Conservation (phyloP, 805 yeast genomes). For the Zygosaccharomyces rouxii region DNA sequence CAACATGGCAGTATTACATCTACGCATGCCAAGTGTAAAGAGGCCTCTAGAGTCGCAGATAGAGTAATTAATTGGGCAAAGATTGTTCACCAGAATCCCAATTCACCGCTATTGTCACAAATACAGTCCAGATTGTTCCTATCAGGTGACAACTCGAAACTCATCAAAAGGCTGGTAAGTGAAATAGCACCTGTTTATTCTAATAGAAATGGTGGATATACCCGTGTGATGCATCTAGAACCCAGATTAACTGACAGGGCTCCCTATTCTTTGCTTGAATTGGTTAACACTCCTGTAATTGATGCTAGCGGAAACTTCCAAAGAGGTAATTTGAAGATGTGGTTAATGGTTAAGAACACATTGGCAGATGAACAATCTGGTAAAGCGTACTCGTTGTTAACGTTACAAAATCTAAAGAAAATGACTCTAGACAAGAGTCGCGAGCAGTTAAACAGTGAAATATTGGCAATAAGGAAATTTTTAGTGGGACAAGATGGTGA, state of each 20-base stretch:
- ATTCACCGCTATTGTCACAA: constrained; percentile 24
- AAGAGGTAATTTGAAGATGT: constrained; percentile 32
- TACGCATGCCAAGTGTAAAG: constrained; percentile 71
- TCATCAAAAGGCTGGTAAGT: constrained; percentile 61
- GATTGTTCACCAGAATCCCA: constrained; percentile 19
- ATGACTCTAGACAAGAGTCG: constrained; percentile 16
- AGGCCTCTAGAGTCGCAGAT: constrained; percentile 60
- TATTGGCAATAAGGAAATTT: constrained; percentile 16
- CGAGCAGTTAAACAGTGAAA: constrained; percentile 18
- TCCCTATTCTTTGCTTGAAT: constrained; percentile 80
- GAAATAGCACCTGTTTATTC: constrained; percentile 63
- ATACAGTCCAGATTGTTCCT: constrained; percentile 42
- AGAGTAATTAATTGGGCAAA: constrained; percentile 59
- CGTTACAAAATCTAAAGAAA: constrained; percentile 26
- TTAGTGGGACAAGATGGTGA: constrained; percentile 11
- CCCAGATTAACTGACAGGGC: constrained; percentile 87
- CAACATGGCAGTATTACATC: constrained; percentile 70
- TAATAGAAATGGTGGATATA: constrained; percentile 71
- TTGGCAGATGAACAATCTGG: constrained; percentile 27
- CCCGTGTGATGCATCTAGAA: constrained; percentile 78
- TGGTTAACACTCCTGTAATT: constrained; percentile 59
- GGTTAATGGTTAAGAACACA: constrained; percentile 29
- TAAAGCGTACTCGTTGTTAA: constrained; percentile 14
- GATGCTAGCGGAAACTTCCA: constrained; percentile 20
- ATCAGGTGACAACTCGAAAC: constrained; percentile 42